Base-by-base conservation (phyloP, 2,329 filamentous ascomycete species). In the Elsinoe perseae region DNA sequence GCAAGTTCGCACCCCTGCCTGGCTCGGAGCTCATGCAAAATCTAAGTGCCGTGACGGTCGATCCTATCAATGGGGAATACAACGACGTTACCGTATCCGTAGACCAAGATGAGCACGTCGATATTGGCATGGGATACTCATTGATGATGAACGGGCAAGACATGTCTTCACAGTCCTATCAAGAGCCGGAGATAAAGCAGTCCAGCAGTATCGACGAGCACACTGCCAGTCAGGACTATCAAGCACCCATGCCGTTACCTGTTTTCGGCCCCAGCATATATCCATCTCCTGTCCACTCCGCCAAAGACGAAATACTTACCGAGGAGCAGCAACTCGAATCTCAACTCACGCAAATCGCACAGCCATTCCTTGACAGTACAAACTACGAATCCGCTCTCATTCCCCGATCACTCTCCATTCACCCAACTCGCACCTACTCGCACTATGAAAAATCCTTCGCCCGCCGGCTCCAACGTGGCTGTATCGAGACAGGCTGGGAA, bases 381-480 rank as follows among this genome's bases (percentile, higher is more conserved):
- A 40, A 44, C 12, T 56, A 56, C 28, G 40, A 42, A 20, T 34
- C 40, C n/a, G 27, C 40, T n/a, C 36, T 56, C 9, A 34, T 56
- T 6, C 36, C 53, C 20, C 53, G 42, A 23, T 27, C 30, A 7
- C 40, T 16, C n/a, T 34, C 20, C 23, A 12, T 56, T 16, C 14
- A 27, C 16, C 53, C 53, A 9, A 18, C 34, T 9, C 18, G 21
- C 14, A 27, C 81, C 0, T 84, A 84, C 65, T 77, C 81, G 8
- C 78, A 80, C 57, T 75, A 81, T 23, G 87, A 91, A 66, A 72
- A 75, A 1, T 83, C 79, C 1, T 91, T 95, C 62, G 82, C 83
- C 9, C 81, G 87, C 6, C 79, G 85, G 3, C 73, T 95, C 3
- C 85, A 88, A 50, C 80, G 88, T 40, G 76, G 76, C 54, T 77